Conservation (phyloP, 441 rosid genomes). For the Adansonia rubrostipa region DNA sequence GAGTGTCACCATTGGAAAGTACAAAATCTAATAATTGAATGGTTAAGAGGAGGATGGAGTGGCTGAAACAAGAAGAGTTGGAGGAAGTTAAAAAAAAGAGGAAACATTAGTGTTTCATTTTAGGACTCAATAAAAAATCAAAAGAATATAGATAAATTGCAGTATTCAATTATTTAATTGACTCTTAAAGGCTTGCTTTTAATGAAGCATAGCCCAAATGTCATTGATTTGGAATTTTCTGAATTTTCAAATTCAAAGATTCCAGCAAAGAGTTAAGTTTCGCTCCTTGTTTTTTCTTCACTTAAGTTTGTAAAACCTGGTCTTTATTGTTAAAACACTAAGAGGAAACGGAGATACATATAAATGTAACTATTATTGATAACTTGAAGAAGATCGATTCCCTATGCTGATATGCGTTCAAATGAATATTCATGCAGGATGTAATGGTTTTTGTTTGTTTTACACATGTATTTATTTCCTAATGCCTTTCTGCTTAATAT, state of each 20-base stretch:
- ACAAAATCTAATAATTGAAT: neutral
- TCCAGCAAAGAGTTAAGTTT: neutral
- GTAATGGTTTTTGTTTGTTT: neutral
- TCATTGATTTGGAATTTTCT: neutral
- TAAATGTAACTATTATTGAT: neutral
- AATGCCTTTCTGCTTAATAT: neutral
- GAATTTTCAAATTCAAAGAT: neutral
- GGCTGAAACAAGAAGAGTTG: neutral
- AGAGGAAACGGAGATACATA: neutral
- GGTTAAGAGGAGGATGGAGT: neutral
- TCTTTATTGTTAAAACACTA: neutral
- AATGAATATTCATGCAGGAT: slow-evolving; percentile 6
- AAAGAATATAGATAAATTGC: neutral
- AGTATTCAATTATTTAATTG: neutral
- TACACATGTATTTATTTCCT: neutral
- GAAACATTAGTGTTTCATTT: neutral
- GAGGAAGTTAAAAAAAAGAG: neutral
- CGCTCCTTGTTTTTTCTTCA: neutral
- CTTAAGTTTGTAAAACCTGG: neutral
- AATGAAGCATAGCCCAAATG: neutral
- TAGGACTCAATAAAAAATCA: neutral
- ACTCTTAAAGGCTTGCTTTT: neutral
- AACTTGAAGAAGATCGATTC: neutral
- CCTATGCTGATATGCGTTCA: neutral
- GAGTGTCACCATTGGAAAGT: neutral